Conservation (phyloP, 306 rosid genomes). For the Begonia masoniana region DNA sequence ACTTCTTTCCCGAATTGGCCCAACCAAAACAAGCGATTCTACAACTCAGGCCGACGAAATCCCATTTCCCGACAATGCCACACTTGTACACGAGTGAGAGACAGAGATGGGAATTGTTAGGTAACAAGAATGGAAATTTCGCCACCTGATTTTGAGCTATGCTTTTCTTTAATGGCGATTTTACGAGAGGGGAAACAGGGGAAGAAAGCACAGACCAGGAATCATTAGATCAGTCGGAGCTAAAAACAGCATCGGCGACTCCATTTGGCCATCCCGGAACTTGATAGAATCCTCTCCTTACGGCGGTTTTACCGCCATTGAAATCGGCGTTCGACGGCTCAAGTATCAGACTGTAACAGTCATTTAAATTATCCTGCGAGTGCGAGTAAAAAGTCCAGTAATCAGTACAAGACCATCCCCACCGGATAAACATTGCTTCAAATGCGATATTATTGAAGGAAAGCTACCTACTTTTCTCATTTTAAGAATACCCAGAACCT, state of each 20-base stretch:
- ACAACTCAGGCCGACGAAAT: no score
- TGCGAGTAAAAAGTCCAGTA: no score
- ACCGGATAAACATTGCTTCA: no score
- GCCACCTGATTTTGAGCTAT: constrained; percentile 1
- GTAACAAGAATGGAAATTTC: not conserved
- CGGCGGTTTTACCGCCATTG: not conserved
- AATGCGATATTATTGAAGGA: not conserved
- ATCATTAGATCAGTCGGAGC: constrained; percentile 11
- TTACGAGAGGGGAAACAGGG: not conserved
- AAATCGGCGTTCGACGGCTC: constrained; percentile 4
- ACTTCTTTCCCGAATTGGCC: no score
- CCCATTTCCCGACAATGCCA: no score
- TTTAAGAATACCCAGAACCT: constrained; percentile 45
- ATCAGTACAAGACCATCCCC: no score
- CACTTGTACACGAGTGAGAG: no score
- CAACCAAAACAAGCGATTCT: no score
- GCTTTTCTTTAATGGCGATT: constrained; percentile 9
- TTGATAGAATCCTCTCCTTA: constrained; percentile 1
- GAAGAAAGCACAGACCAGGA: constrained; percentile 4
- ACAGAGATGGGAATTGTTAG: no score
- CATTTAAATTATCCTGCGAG: constrained; percentile 44
- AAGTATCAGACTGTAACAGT: constrained; percentile 32
- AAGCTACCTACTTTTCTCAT: constrained; percentile 33
- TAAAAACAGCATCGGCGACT: constrained; percentile 11
- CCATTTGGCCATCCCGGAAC: constrained; percentile 9